Base-by-base conservation (phyloP, 495 filamentous ascomycete species). In the Hypoxylon fuscum region DNA sequence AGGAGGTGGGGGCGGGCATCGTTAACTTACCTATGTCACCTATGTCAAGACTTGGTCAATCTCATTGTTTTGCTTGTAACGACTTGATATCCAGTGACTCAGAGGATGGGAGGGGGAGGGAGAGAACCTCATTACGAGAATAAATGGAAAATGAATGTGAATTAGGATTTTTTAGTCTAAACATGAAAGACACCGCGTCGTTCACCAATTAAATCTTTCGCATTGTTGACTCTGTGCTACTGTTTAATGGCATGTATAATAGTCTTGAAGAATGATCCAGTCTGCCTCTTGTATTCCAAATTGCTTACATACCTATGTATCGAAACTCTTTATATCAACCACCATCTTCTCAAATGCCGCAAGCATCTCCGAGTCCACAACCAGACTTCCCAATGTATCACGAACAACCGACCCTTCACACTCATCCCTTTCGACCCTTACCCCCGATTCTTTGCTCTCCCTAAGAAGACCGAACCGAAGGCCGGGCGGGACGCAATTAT, bases 401-500 rank as follows among this genome's bases (percentile, higher is more conserved):
- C 64, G 50, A 10, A 68, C 6, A 23, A 68, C 51, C 14, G 64
- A 68, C 14, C 52, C 52, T 11, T 41, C 68, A 29, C 68, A 70
- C 27, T 70, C 64, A 43, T 62, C 43, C 40, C 55, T 59, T n/a
- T 42, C 41, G 4, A 32, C 22, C 8, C 27, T 35, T 12, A 0
- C 23, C 35, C 15, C 29, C 27, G 22, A 2, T 14, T 27, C 22
- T n/a, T 29, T n/a, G 11, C 21, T 3, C 22, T 34, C n/a, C 2
- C 17, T 27, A 18, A 46, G 11, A 40, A 17, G 3, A 52, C 44
- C 10, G 3, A 53, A 10, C 51, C 59, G 47, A 2, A 49, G 17
- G 4, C 64, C 64, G 0, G 68, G 68, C 15, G 46, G 31, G 1
- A 61, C 32, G 35, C 72, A 75, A 45, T 75, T 75, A 53, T 73